phyloP scores from a whole-genome alignment of 2,329 filamentous ascomycete genomes.

The Talaromyces sp. region DNA sequence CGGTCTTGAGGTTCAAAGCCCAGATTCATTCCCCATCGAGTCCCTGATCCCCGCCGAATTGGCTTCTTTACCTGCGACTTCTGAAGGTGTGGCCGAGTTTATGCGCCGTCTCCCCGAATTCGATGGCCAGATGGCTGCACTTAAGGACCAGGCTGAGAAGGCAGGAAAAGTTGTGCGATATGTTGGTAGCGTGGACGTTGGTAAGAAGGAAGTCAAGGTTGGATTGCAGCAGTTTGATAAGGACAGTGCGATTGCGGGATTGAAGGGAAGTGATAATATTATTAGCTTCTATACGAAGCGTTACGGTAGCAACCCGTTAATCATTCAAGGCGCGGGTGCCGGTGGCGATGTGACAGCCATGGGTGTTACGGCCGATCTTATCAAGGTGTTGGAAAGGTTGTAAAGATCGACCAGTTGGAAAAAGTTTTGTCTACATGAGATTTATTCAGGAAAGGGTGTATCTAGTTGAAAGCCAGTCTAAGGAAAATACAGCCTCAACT shows the following conservation, averaged over 20 bases:
- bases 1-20: conserved; percentile 73
- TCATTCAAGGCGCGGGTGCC: conserved; percentile 89
- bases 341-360: conserved; percentile 95
- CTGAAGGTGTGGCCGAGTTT: conserved; percentile 69
- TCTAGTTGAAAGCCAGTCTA: not conserved
- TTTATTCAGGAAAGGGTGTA: not conserved
- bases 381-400: conserved; percentile 78
- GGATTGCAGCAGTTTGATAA: conserved; percentile 84
- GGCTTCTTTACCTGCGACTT: conserved; percentile 60
- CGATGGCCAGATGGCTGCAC: conserved; percentile 82
- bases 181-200: conserved; percentile 86
- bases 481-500: conserved; percentile 13
- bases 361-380: conserved; percentile 89
- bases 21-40: conserved; percentile 87
- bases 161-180: conserved; percentile 91
- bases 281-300: conserved; percentile 97
- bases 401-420: not conserved
- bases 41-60: conserved; percentile 86
- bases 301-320: conserved; percentile 85
- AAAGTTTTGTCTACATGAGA: not conserved
- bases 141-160: conserved; percentile 77
- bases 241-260: conserved; percentile 82
- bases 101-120: conserved; percentile 72
- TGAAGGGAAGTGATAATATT: conserved; percentile 98
- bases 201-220: conserved; percentile 77